Conservation (phyloP, 495 filamentous ascomycete species). For the Hypoxylon crocopeplum region DNA sequence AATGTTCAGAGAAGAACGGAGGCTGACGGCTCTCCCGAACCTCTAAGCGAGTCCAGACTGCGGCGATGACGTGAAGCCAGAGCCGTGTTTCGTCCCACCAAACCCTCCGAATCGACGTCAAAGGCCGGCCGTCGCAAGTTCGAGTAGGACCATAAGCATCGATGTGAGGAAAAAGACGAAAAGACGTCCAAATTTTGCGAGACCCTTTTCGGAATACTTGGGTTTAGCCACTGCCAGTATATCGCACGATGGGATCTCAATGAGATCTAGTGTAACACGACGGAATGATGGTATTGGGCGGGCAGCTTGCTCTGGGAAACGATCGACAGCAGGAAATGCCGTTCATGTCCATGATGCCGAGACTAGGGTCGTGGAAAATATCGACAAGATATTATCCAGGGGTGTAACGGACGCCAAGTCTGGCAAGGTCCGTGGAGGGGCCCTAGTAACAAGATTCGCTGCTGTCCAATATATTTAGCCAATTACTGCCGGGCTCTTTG, state of each 20-base stretch:
- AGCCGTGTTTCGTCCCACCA: constrained; percentile 19
- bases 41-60: constrained; percentile 26
- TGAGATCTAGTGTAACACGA: constrained; percentile 34
- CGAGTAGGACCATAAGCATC: neutral
- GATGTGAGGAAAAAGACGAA: neutral
- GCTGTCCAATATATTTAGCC: constrained; percentile 38
- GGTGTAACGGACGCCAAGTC: constrained; percentile 33
- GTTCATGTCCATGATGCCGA: constrained; percentile 38
- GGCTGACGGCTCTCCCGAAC: constrained; percentile 12
- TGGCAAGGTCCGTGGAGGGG: constrained; percentile 25
- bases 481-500: constrained; percentile 28
- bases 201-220: neutral
- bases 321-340: constrained; percentile 33
- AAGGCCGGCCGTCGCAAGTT: neutral
- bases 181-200: neutral
- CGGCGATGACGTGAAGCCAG: constrained; percentile 26
- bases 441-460: constrained; percentile 14
- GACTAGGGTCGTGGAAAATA: constrained; percentile 39
- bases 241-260: constrained; percentile 30
- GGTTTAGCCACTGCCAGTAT: constrained; percentile 12
- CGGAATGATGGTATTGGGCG: constrained; percentile 17
- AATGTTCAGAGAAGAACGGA: constrained; percentile 24
- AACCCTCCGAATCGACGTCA: constrained; percentile 19
- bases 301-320: constrained; percentile 9
- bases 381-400: constrained; percentile 39